phyloP scores from a whole-genome alignment of 2,329 filamentous ascomycete genomes.

The Madurella fahalii region DNA sequence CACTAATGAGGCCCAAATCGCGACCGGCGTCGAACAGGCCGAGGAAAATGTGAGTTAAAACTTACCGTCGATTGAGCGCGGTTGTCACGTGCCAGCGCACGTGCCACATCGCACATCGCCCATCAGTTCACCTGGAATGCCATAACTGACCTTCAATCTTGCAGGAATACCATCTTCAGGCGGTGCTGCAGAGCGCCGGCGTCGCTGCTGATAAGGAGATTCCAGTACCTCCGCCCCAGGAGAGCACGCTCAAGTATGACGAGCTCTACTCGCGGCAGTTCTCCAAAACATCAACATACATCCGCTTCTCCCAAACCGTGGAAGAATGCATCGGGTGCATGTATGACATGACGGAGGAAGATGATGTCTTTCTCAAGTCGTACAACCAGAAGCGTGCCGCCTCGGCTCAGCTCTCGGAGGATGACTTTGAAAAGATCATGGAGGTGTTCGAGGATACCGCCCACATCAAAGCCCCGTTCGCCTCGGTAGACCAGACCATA shows the following conservation, averaged over 20 bases:
- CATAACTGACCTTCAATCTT: slow-evolving; percentile 31
- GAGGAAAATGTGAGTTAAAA: slow-evolving; percentile 85
- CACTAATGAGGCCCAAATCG: slow-evolving; percentile 78
- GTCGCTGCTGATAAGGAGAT: slow-evolving; percentile 58
- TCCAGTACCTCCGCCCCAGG: slow-evolving; percentile 60
- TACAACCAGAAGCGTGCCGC: slow-evolving; percentile 74
- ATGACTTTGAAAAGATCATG: slow-evolving; percentile 92
- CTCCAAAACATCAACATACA: slow-evolving; percentile 84
- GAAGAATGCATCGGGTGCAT: slow-evolving; percentile 87
- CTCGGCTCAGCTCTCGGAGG: slow-evolving; percentile 68
- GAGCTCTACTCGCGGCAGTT: slow-evolving; percentile 77
- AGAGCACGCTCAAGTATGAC: slow-evolving; percentile 76
- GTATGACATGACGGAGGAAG: slow-evolving; percentile 93
- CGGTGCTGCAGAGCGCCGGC: slow-evolving; percentile 59
- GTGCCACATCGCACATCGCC: slow-evolving; percentile 35
- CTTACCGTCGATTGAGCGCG: slow-evolving; percentile 25
- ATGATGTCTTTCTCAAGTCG: slow-evolving; percentile 76
- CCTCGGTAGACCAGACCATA: slow-evolving; percentile 82
- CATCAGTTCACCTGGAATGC: not conserved
- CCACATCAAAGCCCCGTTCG: slow-evolving; percentile 78
- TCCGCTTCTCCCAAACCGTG: slow-evolving; percentile 95
- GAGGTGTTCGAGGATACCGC: slow-evolving; percentile 90
- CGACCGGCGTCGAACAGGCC: slow-evolving; percentile 93
- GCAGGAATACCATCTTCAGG: slow-evolving; percentile 94
- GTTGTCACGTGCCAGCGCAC: slow-evolving; percentile 46